Evolutionary conservation across 2,329 filamentous ascomycete genomes (phyloP).

Genomic region (Drechslera avenae): DNA sequence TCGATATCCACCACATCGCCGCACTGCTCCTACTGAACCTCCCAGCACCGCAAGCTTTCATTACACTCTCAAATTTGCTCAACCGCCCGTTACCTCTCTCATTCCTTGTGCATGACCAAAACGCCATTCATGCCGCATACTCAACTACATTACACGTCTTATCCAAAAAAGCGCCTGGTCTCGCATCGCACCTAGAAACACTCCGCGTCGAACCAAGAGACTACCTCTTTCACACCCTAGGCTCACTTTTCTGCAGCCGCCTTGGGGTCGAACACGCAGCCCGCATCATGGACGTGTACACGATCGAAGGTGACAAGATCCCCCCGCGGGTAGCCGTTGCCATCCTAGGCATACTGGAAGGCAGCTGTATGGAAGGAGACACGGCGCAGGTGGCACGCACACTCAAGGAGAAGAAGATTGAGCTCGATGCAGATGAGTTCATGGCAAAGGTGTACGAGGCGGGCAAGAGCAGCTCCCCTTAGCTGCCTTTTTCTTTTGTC

Average conservation of each 20-base stretch:
- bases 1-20: constrained; percentile 75
- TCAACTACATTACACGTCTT: constrained; percentile 71
- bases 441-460: constrained; percentile 44
- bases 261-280: constrained; percentile 72
- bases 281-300: constrained; percentile 79
- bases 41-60: constrained; percentile 68
- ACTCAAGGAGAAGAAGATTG: constrained; percentile 23
- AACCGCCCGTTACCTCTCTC: constrained; percentile 76
- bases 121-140: constrained; percentile 72
- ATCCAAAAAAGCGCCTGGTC: constrained; percentile 64
- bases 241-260: constrained; percentile 64
- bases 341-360: constrained; percentile 61
- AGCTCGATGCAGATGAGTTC: constrained; percentile 36
- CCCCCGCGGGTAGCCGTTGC: constrained; percentile 74
- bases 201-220: constrained; percentile 49
- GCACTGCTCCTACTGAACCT: constrained; percentile 76
- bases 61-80: constrained; percentile 74
- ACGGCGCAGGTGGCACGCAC: constrained; percentile 30
- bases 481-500: too few relatives aligned
- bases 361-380: constrained; percentile 45
- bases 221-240: constrained; percentile 67
- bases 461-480: constrained; percentile 28
- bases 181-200: constrained; percentile 65
- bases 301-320: constrained; percentile 78
- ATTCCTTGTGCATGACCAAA: constrained; percentile 72